phyloP scores from a whole-genome alignment of 1,284 basidiomycete species.

The Ustilago tritici region DNA sequence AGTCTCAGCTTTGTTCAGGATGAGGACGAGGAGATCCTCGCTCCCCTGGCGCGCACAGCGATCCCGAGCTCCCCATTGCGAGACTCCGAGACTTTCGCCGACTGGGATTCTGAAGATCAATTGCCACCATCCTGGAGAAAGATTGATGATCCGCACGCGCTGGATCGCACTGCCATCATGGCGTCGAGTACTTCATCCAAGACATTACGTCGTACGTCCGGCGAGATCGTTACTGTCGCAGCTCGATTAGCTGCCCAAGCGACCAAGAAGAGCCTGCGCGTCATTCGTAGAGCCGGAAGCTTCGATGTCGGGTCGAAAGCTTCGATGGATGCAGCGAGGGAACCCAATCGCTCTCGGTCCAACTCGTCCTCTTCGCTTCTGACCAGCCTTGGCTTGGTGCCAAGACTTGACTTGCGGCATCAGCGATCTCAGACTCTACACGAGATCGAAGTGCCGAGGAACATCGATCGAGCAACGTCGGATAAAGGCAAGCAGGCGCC shows the following conservation, averaged over 20 bases:
- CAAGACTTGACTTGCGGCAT: slow-evolving; percentile 23
- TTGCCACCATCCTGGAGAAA: slow-evolving; percentile 24
- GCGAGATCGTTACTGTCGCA: slow-evolving; percentile 35
- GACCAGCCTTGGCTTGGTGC: slow-evolving; percentile 16
- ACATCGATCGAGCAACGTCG: background rate
- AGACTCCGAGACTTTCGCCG: slow-evolving; percentile 24
- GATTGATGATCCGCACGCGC: slow-evolving; percentile 23
- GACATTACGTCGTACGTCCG: slow-evolving; percentile 35
- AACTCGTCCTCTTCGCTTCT: slow-evolving; percentile 42
- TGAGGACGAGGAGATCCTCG: slow-evolving; percentile 22
- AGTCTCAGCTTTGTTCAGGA: slow-evolving; percentile 43
- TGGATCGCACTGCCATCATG: slow-evolving; percentile 35
- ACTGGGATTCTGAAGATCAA: slow-evolving; percentile 14
- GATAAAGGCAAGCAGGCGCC: slow-evolving; percentile 9
- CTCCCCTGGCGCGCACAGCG: background rate
- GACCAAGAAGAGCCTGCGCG: slow-evolving; percentile 38
- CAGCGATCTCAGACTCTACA: slow-evolving; percentile 34
- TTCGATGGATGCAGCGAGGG: slow-evolving; percentile 1
- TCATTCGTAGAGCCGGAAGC: slow-evolving; percentile 45
- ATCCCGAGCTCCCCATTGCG: slow-evolving; percentile 28
- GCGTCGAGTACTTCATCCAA: slow-evolving; percentile 23
- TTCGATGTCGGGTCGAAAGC: slow-evolving; percentile 41
- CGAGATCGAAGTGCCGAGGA: slow-evolving; percentile 5
- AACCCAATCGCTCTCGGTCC: slow-evolving; percentile 31
- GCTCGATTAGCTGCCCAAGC: slow-evolving; percentile 39